Conservation (phyloP, 164 flowering plant species). For the Magnolia kwangsiensis region DNA sequence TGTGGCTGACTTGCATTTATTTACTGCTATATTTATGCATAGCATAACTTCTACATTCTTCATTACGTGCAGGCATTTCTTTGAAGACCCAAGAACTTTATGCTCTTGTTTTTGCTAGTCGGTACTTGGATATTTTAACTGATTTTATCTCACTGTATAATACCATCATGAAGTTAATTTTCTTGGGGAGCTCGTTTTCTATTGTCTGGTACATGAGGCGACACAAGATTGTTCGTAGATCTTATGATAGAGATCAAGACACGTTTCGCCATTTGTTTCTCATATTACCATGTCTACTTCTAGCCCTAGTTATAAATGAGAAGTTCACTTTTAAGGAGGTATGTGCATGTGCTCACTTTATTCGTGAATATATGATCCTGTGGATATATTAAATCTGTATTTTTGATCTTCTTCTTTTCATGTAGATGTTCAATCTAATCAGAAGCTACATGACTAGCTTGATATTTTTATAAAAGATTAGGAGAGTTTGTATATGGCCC, state of each 20-base stretch:
- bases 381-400: neutral
- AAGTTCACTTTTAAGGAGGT: constrained; percentile 86
- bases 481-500: no score
- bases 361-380: neutral
- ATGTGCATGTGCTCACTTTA: constrained; percentile 6
- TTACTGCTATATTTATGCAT: neutral
- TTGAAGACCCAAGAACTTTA: constrained; percentile 94
- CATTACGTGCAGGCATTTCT: constrained; percentile 61
- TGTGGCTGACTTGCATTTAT: no score
- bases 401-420: neutral
- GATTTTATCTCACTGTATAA: constrained; percentile 70
- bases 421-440: neutral
- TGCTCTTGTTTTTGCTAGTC: constrained; percentile 80
- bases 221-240: constrained; percentile 82
- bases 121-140: constrained; percentile 88
- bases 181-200: constrained; percentile 85
- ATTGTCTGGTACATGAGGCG: constrained; percentile 91
- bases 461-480: no score
- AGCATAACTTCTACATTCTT: neutral
- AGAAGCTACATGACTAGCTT: neutral
- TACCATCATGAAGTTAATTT: constrained; percentile 80
- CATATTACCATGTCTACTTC: constrained; percentile 64
- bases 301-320: constrained; percentile 78
- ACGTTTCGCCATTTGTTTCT: constrained; percentile 81
- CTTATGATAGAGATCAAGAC: constrained; percentile 91